A percentile compares a stretch with the other conserved stretches of the same genome.
phyloP scores from a whole-genome alignment of 768 basidiomycete species.

The Phaeolepiota aurea region DNA sequence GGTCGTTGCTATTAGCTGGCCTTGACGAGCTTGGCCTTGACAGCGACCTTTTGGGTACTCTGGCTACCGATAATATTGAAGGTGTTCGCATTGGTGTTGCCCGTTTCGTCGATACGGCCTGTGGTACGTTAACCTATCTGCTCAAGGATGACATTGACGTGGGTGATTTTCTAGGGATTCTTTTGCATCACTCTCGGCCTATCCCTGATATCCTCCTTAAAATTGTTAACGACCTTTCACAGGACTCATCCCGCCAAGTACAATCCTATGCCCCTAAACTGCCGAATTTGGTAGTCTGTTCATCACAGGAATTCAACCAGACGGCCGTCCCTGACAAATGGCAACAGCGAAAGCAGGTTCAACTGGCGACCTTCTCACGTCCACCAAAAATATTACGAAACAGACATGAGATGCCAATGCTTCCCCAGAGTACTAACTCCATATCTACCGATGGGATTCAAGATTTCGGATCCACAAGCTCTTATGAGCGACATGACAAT shows the following conservation, averaged over 20 bases:
- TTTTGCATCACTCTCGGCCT: constrained; percentile 16
- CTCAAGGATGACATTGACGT: constrained; percentile 2
- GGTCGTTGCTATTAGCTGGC: constrained; percentile 40
- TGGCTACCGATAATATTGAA: constrained; percentile 62
- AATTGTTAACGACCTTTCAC: constrained; percentile 38
- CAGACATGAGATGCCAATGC: no score
- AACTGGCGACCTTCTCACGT: constrained; percentile 27
- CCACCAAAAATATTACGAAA: no score
- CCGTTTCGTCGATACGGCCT: constrained; percentile 52
- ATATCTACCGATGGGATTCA: no score
- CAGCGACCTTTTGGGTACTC: constrained; percentile 44
- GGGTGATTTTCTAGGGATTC: constrained; percentile 17
- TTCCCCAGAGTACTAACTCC: no score
- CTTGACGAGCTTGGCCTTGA: constrained; percentile 26
- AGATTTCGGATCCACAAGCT: not conserved
- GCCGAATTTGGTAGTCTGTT: constrained; percentile 7
- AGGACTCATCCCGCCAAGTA: constrained; percentile 55
- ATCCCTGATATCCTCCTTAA: constrained; percentile 26
- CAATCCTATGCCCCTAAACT: constrained; percentile 43
- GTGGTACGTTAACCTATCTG: constrained; percentile 31
- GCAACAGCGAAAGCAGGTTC: not conserved
- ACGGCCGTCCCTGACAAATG: not conserved
- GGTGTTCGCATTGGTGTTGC: constrained; percentile 85
- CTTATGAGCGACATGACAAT: not conserved
- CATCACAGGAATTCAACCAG: not conserved